phyloP scores from a whole-genome alignment of 2,329 filamentous ascomycete genomes.

The Cucurbitaria berberidis region DNA sequence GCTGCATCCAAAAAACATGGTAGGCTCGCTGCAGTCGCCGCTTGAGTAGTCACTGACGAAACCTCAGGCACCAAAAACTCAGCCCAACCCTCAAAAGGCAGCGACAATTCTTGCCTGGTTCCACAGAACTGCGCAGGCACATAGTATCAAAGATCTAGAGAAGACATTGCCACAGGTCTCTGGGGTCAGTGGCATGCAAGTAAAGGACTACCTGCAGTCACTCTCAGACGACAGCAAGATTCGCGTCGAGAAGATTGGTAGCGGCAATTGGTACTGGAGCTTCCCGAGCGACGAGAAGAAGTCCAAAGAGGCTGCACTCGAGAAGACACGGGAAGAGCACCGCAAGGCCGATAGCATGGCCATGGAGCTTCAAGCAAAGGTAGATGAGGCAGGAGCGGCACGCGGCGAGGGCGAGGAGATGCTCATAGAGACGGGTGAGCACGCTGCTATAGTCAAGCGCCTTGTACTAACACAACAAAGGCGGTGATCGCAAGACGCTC shows the following conservation, averaged over 20 bases:
- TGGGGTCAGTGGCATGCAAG: conserved; percentile 69
- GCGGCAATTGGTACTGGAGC: conserved; percentile 75
- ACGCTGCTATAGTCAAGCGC: neutral
- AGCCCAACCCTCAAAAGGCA: conserved; percentile 64
- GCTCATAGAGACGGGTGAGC: conserved; percentile 40
- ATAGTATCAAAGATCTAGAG: conserved; percentile 72
- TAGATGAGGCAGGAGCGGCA: conserved; percentile 48
- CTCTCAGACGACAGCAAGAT: conserved; percentile 67
- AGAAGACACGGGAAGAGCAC: conserved; percentile 46
- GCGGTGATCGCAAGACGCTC: conserved; percentile 47
- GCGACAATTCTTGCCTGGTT: conserved; percentile 65
- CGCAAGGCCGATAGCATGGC: conserved; percentile 45
- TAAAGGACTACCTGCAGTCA: conserved; percentile 70
- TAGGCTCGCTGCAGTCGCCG: conserved; percentile 1
- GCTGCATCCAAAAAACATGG: conserved; percentile 9
- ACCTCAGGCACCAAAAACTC: conserved; percentile 59
- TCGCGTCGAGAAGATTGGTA: conserved; percentile 72
- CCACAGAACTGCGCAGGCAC: conserved; percentile 64
- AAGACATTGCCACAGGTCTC: conserved; percentile 66
- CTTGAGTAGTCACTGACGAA: conserved; percentile 13
- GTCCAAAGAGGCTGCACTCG: conserved; percentile 49
- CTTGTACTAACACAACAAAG: conserved; percentile 11
- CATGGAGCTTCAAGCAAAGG: conserved; percentile 50
- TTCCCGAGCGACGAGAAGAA: conserved; percentile 66
- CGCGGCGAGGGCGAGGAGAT: conserved; percentile 49